These are phyloP conservation scores for Diplosphaera chodatii DNA, from an alignment of 139 green algal species.

Conservation along the genomic window DNA sequence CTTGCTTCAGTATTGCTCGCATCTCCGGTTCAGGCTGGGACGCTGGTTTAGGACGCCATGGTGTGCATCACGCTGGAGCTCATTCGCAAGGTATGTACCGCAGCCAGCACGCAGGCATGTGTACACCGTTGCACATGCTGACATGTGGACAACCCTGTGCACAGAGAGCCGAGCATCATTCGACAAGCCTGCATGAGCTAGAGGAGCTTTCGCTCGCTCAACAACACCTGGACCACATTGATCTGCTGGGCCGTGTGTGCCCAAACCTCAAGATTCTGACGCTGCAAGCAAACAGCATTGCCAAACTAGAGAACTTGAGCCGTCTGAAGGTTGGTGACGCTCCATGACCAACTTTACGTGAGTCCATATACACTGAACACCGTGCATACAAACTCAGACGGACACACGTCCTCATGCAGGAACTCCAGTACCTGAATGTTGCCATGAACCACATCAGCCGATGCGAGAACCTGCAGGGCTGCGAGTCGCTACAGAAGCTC, in stretches of 20 bases:
- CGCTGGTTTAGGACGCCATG: too few relatives aligned
- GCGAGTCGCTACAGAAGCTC: slow-evolving; percentile 81
- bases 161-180: slow-evolving; percentile 83
- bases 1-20: too few relatives aligned
- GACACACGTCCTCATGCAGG: slow-evolving; percentile 45
- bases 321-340: slow-evolving; percentile 74
- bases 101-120: too few relatives aligned
- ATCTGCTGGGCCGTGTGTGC: slow-evolving; percentile 70
- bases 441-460: slow-evolving; percentile 87
- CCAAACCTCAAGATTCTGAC: slow-evolving; percentile 81
- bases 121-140: too few relatives aligned
- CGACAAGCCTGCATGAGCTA: slow-evolving; percentile 72
- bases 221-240: slow-evolving; percentile 83
- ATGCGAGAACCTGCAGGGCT: slow-evolving; percentile 82
- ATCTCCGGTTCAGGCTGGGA: too few relatives aligned
- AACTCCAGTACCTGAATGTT: slow-evolving; percentile 87
- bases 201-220: slow-evolving; percentile 87
- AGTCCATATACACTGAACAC: background rate
- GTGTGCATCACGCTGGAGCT: background rate
- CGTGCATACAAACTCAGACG: background rate
- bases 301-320: slow-evolving; percentile 81
- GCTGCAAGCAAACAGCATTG: slow-evolving; percentile 89
- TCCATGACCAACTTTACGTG: too few relatives aligned
- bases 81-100: slow-evolving; percentile 5
- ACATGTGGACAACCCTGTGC: too few relatives aligned